Conservation (phyloP, 768 basidiomycete genomes). For the Boletus pseudopeckii region DNA sequence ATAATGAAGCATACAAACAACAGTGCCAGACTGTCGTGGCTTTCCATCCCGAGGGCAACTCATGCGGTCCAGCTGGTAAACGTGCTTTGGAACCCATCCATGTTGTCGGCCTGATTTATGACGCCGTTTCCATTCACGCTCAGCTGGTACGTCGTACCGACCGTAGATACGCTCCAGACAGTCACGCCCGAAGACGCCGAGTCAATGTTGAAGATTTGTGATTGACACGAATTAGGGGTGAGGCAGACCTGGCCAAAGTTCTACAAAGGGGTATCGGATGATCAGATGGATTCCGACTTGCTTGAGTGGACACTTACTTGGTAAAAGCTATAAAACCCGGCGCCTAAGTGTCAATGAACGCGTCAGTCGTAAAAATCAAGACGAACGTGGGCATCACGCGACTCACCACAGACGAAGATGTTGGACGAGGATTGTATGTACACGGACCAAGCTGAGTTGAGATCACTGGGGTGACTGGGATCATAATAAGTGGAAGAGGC, state of each 20-base stretch:
- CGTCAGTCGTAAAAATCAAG: conserved; percentile 26
- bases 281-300: not conserved
- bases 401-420: conserved; percentile 42
- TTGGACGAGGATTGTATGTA: conserved; percentile 33
- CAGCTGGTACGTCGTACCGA: conserved; percentile 41
- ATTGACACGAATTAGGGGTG: conserved; percentile 36
- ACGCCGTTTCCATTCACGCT: conserved; percentile 35
- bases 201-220: conserved; percentile 42
- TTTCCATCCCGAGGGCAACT: not conserved
- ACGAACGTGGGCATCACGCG: conserved; percentile 19
- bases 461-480: conserved; percentile 28
- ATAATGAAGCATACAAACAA: no score
- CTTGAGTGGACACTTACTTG: conserved; percentile 21
- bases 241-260: conserved; percentile 40
- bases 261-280: conserved; percentile 16
- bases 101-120: conserved; percentile 33
- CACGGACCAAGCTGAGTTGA: conserved; percentile 12
- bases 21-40: not conserved
- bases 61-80: conserved; percentile 16
- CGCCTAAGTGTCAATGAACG: conserved; percentile 35
- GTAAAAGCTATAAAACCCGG: conserved; percentile 50
- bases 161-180: conserved; percentile 45
- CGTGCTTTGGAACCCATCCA: conserved; percentile 41
- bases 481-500: conserved; percentile 36
- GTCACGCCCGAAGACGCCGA: conserved; percentile 34